A percentile compares a stretch with the other conserved stretches of the same genome.
These are phyloP conservation scores for Neurospora sp. DNA, from an alignment of 495 filamentous ascomycete genomes.

Conservation along the genomic window DNA sequence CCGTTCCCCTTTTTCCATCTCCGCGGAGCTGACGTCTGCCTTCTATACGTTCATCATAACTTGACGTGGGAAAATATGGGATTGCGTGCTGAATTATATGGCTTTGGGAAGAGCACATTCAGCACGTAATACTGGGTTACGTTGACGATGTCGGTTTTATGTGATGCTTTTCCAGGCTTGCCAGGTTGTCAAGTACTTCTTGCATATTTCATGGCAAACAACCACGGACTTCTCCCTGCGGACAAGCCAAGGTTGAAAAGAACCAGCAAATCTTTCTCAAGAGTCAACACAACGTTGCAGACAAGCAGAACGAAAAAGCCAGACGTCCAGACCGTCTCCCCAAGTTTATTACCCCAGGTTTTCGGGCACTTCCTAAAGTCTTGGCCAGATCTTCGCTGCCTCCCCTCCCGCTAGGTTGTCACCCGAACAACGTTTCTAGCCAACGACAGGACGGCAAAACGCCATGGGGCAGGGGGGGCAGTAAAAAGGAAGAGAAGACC, in stretches of 20 bases:
- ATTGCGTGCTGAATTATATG: neutral
- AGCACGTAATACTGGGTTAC: neutral
- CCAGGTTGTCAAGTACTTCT: neutral
- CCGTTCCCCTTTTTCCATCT: conserved; percentile 1
- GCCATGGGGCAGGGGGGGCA: neutral
- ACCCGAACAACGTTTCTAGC: neutral
- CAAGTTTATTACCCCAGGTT: neutral
- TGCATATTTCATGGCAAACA: too few relatives aligned
- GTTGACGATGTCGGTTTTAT: neutral
- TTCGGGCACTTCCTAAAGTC: neutral
- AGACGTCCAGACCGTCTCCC: neutral
- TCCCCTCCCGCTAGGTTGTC: neutral
- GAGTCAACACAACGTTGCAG: neutral
- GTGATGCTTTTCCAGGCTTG: neutral
- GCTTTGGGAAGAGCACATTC: neutral
- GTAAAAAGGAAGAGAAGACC: neutral
- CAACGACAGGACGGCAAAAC: neutral
- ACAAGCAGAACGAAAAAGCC: neutral
- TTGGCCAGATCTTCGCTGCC: neutral
- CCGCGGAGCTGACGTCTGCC: conserved; percentile 1
- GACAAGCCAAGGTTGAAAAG: neutral
- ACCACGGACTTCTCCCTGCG: neutral
- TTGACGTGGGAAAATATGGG: neutral
- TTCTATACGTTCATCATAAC: neutral
- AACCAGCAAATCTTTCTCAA: neutral